Base-by-base conservation (phyloP, 805 yeast genomes). In the Hanseniaspora pseudoguilliermondii region DNA sequence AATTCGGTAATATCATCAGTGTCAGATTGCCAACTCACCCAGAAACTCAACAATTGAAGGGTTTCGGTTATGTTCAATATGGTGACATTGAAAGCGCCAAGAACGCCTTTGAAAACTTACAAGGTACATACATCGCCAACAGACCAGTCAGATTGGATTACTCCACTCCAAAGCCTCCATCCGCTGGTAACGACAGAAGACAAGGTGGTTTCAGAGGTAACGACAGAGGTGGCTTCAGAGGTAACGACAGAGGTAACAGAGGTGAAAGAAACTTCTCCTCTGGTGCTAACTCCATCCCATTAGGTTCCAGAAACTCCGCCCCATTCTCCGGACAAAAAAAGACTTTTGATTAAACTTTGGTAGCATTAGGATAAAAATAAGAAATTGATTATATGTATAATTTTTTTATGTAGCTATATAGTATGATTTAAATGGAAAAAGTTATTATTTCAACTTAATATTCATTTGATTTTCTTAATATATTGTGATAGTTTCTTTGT, bases 11-110 rank as follows among this genome's bases (percentile, higher is more conserved):
- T 60, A 87, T 93, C 59, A 73, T 88, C 56, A 86, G 95, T 60
- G 90, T 89, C 64, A 84, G 98, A 77, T 76, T 93, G 63, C 98
- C 98, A 72, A 91, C 97, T 46, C 95, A 93, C 75, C 97, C 96
- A 67, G 97, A 91, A 72, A 90, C 97, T 62, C 95, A 89, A 72
- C 96, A 91, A 76, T 95, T 95, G 72, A 93, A 93, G 81, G 98
- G 98, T 64, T 93, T 93, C 75, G 98, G 97, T 63, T 93, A 93
- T 73, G 96, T 91, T 57, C 97, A 93, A 75, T 91, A 80, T 69
- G 76, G 85, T 47, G 77, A 84, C 58, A 76, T 86, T 61, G 97
- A 90, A 47, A 95, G 87, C 71, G 97, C 98, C 64, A 80, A 83
- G 72, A 79, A 82, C 59, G 97, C 97, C 57, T 74, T 86, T 60